phyloP scores from a whole-genome alignment of 192 early-diverging fungal species.

The Coemansia sp. region DNA sequence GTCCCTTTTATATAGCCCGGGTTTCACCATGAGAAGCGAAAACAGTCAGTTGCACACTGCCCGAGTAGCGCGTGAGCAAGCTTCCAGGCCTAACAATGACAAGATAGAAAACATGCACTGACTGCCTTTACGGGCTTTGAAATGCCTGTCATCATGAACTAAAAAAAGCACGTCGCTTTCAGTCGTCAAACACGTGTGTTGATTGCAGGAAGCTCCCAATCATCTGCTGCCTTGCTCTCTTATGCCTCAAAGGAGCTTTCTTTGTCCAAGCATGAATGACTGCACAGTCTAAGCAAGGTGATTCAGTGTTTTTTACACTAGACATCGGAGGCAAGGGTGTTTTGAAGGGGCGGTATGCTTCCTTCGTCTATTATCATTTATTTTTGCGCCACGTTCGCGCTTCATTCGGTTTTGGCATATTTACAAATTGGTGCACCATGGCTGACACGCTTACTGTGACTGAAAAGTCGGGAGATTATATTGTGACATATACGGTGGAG shows the following conservation, averaged over 20 bases:
- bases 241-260: background rate
- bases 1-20: too few species aligned
- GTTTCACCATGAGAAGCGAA: too few species aligned
- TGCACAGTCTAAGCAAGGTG: too few species aligned
- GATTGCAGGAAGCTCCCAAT: background rate
- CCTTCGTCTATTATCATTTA: background rate
- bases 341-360: background rate
- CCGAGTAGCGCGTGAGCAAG: background rate
- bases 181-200: background rate
- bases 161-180: background rate
- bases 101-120: background rate
- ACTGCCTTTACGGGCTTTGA: background rate
- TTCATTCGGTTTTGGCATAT: too few species aligned
- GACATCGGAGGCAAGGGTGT: background rate
- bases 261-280: too few species aligned
- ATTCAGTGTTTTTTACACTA: too few species aligned
- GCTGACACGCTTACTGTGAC: background rate
- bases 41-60: background rate
- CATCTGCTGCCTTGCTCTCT: background rate
- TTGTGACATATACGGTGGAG: background rate
- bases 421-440: too few species aligned
- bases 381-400: too few species aligned
- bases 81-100: too few species aligned
- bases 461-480: background rate
- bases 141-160: too few species aligned